Evolutionary conservation across 495 filamentous ascomycete genomes (phyloP).

Genomic region (Diplogelasinospora grovesii): DNA sequence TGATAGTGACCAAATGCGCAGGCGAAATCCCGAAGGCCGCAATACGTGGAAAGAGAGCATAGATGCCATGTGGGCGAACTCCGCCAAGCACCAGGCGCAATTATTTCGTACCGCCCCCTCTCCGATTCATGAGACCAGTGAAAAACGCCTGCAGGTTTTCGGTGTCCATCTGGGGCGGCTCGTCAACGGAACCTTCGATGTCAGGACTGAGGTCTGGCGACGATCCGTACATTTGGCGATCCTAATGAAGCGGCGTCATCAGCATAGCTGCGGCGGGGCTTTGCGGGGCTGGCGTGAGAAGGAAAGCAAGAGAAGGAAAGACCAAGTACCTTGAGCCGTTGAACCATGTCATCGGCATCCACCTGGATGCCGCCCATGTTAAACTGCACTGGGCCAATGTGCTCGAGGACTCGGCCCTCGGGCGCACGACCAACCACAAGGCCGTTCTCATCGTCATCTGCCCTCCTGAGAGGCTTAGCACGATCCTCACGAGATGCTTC

Average conservation of each 20-base stretch:
- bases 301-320: neutral
- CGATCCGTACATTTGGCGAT: constrained; percentile 39
- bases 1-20: too few relatives aligned
- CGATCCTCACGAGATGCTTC: constrained; percentile 46
- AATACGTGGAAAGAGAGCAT: too few relatives aligned
- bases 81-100: too few relatives aligned
- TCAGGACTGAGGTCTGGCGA: constrained; percentile 30
- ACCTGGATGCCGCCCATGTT: constrained; percentile 97
- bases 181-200: constrained; percentile 24
- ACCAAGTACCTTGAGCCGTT: constrained; percentile 67
- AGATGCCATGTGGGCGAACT: too few relatives aligned
- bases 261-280: too few relatives aligned
- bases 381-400: constrained; percentile 93
- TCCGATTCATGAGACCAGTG: constrained; percentile 39
- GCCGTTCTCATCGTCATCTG: constrained; percentile 9
- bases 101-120: constrained; percentile 13
- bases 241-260: constrained; percentile 19
- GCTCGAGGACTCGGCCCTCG: constrained; percentile 66
- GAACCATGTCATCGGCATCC: constrained; percentile 91
- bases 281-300: neutral
- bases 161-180: constrained; percentile 35
- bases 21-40: too few relatives aligned
- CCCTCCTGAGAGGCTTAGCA: constrained; percentile 29
- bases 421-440: constrained; percentile 25
- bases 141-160: constrained; percentile 46